Evolutionary conservation across 495 filamentous ascomycete species (phyloP).

Genomic region (Hypoxylon cercidicola): DNA sequence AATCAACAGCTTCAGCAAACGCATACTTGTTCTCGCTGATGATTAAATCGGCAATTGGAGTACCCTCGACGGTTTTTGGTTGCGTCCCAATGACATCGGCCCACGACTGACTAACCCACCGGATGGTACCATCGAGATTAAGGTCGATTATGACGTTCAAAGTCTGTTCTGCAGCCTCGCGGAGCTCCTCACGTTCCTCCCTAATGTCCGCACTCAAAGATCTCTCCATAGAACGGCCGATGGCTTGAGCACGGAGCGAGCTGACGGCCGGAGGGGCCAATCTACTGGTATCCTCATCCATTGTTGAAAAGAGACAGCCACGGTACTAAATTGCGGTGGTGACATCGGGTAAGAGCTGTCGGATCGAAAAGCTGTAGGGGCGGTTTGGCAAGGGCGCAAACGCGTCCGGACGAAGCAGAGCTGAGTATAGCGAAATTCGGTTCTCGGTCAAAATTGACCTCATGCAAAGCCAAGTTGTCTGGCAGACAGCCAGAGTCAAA

Average conservation of each 20-base stretch:
- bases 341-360: conserved; percentile 39
- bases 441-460: conserved; percentile 41
- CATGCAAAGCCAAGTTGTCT: conserved; percentile 51
- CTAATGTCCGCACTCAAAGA: conserved; percentile 65
- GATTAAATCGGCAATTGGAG: conserved; percentile 81
- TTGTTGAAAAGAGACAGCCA: conserved; percentile 43
- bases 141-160: conserved; percentile 95
- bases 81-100: conserved; percentile 86
- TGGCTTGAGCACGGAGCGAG: conserved; percentile 59
- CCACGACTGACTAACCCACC: conserved; percentile 99
- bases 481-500: conserved; percentile 63
- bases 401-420: conserved; percentile 30
- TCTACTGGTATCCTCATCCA: conserved; percentile 55
- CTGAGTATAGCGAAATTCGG: conserved; percentile 23
- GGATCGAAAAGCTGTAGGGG: conserved; percentile 28
- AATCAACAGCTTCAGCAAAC: conserved; percentile 84
- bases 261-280: conserved; percentile 60
- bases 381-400: conserved; percentile 33
- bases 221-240: conserved; percentile 59
- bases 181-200: conserved; percentile 88
- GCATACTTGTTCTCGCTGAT: conserved; percentile 76
- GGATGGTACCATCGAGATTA: conserved; percentile 84
- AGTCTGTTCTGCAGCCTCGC: conserved; percentile 94
- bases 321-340: conserved; percentile 44
- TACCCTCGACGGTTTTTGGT: conserved; percentile 77